A percentile compares a stretch with the other conserved stretches of the same genome.
These are phyloP conservation scores for Lactarius psammicola DNA, from an alignment of 768 basidiomycete species.

Conservation along the genomic window DNA sequence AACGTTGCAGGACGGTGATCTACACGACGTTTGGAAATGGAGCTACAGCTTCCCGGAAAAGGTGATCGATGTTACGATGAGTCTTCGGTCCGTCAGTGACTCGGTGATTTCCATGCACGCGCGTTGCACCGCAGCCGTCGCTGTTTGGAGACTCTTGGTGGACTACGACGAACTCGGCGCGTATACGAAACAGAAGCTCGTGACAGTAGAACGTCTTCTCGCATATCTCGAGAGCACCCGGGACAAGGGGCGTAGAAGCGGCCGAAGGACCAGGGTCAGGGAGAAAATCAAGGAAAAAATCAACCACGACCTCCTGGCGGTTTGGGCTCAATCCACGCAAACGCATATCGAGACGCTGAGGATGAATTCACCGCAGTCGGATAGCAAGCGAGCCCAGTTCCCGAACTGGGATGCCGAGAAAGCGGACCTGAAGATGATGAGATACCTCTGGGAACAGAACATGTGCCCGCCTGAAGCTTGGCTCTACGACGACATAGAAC, in stretches of 20 bases:
- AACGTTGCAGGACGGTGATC: neutral
- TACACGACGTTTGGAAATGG: conserved; percentile 5
- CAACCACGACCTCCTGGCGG: conserved; percentile 2
- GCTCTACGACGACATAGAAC: neutral
- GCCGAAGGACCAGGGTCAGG: neutral
- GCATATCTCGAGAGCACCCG: neutral
- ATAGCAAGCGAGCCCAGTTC: neutral
- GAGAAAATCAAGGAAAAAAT: conserved; percentile 4
- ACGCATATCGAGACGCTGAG: conserved; percentile 3
- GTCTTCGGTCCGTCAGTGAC: neutral
- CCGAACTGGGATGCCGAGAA: neutral
- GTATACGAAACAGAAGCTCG: conserved; percentile 11
- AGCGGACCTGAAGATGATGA: conserved; percentile 1
- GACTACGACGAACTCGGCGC: conserved; percentile 1
- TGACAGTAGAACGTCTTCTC: conserved; percentile 4
- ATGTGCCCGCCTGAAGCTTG: neutral
- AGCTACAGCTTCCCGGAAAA: neutral
- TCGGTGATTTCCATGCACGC: conserved; percentile 15
- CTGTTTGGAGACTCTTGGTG: conserved; percentile 6
- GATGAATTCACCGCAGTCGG: conserved; percentile 3
- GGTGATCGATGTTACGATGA: neutral
- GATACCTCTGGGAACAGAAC: conserved; percentile 5
- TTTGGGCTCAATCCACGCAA: conserved; percentile 6
- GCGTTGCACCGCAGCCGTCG: conserved; percentile 1
- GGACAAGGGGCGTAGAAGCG: neutral